Conservation (phyloP, 2,329 filamentous ascomycete species). For the Epichloe baconii region DNA sequence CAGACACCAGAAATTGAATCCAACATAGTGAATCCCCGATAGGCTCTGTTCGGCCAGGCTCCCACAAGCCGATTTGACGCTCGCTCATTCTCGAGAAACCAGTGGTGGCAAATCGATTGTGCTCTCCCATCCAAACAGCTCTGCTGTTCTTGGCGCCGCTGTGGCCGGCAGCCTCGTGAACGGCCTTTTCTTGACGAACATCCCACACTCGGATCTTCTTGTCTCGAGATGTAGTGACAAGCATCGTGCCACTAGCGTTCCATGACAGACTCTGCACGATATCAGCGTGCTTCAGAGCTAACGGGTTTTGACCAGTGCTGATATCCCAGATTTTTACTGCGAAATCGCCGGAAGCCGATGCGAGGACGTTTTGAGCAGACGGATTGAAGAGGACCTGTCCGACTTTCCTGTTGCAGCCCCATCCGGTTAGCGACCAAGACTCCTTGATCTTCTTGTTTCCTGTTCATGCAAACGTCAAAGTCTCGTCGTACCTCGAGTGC, state of each 20-base stretch:
- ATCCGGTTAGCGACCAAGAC: neutral
- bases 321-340: conserved; percentile 95
- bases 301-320: conserved; percentile 57
- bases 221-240: conserved; percentile 90
- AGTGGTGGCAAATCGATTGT: conserved; percentile 89
- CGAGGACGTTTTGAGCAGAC: conserved; percentile 86
- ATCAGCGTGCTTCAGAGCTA: conserved; percentile 74
- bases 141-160: conserved; percentile 94
- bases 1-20: conserved; percentile 96
- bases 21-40: conserved; percentile 82
- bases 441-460: neutral
- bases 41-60: conserved; percentile 72
- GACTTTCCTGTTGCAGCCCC: conserved; percentile 56
- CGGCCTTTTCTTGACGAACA: conserved; percentile 79
- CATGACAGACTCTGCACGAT: conserved; percentile 93
- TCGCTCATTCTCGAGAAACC: conserved; percentile 99
- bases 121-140: conserved; percentile 92
- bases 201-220: conserved; percentile 99
- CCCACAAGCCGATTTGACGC: conserved; percentile 90
- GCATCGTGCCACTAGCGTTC: conserved; percentile 75
- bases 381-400: conserved; percentile 98
- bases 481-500: conserved; percentile 56
- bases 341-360: conserved; percentile 89
- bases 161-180: conserved; percentile 75
- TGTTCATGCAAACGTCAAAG: neutral